Evolutionary conservation across 257 asterid species (phyloP).

Genomic region (Ajuga chamaepitys): DNA sequence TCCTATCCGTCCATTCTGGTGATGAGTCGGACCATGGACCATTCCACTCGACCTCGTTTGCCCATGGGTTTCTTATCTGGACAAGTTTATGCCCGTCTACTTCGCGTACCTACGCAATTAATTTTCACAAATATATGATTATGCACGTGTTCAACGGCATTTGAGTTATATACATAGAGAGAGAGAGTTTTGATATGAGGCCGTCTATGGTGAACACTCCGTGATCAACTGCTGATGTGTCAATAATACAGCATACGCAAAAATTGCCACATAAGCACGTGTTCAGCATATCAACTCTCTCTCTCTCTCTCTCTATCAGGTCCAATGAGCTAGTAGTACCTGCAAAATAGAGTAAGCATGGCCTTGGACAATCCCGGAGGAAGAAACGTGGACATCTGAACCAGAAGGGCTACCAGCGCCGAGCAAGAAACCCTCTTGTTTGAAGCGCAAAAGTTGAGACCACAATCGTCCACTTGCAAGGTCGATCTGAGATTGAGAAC

Average conservation of each 20-base stretch:
- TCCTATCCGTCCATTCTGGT: conserved; percentile 97
- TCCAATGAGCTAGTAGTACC: conserved; percentile 38
- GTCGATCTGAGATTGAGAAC: conserved; percentile 91
- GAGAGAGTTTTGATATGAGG: too few species aligned
- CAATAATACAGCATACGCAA: too few species aligned
- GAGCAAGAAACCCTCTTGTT: conserved; percentile 86
- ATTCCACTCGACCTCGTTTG: conserved; percentile 98
- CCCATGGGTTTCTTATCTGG: conserved; percentile 99
- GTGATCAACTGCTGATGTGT: too few species aligned
- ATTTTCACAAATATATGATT: background rate
- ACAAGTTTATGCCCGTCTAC: conserved; percentile 89
- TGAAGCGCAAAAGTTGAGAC: conserved; percentile 92
- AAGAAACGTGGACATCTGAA: conserved; percentile 92
- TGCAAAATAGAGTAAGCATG: conserved; percentile 97
- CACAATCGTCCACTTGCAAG: conserved; percentile 98
- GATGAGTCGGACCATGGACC: conserved; percentile 99
- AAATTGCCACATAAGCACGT: too few species aligned
- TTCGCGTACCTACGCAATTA: conserved; percentile 62
- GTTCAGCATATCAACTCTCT: too few species aligned
- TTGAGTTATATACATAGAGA: too few species aligned
- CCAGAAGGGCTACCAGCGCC: conserved; percentile 99
- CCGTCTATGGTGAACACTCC: too few species aligned
- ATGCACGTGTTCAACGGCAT: too few species aligned
- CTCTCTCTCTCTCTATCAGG: too few species aligned
- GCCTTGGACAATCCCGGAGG: conserved; percentile 98